phyloP scores from a whole-genome alignment of 495 filamentous ascomycete species.

The Poronia punctata region DNA sequence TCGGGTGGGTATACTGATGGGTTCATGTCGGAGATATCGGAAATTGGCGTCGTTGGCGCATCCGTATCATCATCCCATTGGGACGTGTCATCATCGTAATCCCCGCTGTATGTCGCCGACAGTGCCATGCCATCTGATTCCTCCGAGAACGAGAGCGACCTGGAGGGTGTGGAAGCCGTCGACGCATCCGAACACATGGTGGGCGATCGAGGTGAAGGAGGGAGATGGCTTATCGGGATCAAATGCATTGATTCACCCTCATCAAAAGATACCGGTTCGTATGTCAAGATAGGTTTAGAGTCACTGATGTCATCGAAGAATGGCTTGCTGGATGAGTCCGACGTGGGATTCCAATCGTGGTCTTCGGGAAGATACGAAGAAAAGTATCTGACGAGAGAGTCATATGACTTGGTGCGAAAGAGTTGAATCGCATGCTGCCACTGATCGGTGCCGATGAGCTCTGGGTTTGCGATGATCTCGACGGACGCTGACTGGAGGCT shows the following conservation, averaged over 20 bases:
- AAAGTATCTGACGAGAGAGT: conserved; percentile 47
- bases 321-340: conserved; percentile 20
- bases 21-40: conserved; percentile 26
- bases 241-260: conserved; percentile 4
- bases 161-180: conserved; percentile 31
- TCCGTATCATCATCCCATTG: conserved; percentile 26
- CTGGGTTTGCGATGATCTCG: conserved; percentile 45
- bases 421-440: conserved; percentile 45
- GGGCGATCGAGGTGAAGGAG: conserved; percentile 41
- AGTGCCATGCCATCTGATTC: conserved; percentile 29
- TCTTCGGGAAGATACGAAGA: conserved; percentile 42
- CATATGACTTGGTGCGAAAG: conserved; percentile 44
- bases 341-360: conserved; percentile 29
- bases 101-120: conserved; percentile 14
- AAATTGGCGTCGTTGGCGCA: conserved; percentile 28
- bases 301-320: conserved; percentile 32
- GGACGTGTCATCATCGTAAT: conserved; percentile 28
- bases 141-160: conserved; percentile 40
- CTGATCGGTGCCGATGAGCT: conserved; percentile 42
- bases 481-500: conserved; percentile 42
- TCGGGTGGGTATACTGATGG: conserved; percentile 13
- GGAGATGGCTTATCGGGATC: conserved; percentile 25
- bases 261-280: conserved; percentile 35
- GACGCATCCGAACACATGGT: conserved; percentile 42
- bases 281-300: conserved; percentile 29